Evolutionary conservation across 352 stramenopile species (phyloP), one percentile per base, ranked within the genome.

Genomic region (Pythium sp.): DNA sequence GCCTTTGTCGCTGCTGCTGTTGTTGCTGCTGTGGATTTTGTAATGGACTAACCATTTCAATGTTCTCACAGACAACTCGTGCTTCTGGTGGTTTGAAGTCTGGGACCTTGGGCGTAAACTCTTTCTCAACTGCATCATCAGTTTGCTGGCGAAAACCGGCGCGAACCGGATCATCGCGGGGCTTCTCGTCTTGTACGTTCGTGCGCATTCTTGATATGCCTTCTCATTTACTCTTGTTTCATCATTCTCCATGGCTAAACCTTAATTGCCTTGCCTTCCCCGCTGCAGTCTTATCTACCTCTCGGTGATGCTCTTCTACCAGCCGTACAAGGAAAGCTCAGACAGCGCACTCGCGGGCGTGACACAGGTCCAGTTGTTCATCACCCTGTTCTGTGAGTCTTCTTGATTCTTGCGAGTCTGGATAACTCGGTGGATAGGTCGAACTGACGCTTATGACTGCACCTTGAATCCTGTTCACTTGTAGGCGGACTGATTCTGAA

Each of bases 41-140:
- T 11, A 11, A 56, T 26, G 7, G 24, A 26, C 54, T 69, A 22
- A 64, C 15, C 7, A 26, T 26, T 26, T 26, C 24, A 26, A 12
- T 38, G 12, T 59, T n/a, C 47, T 20, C 7, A n/a, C 24, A 93
- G 85, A 93, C 66, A 72, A 75, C 36, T 72, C 75, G 2, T 22
- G 68, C 5, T 93, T 91, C 58, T 93, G 83, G 85, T 93, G 81
- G 80, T 93, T 90, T 55, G 83, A 92, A 70, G 84, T 93, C 2
- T 89, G 82, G 76, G 83, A 93, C 30, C 71, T 93, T n/a, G 69
- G 74, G 0, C 78, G 85, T 18, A 93, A 93, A 61, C 77, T 92
- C 38, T 84, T 80, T 43, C 70, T 93, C 14, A 93, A 90, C 65
- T 89, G 83, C 61, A 54, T 93, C 7, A 72, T 93, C 51, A 81